Evolutionary conservation across 495 filamentous ascomycete genomes (phyloP), one percentile per base, ranked within the genome.

Genomic region (Aspergillus steynii): DNA sequence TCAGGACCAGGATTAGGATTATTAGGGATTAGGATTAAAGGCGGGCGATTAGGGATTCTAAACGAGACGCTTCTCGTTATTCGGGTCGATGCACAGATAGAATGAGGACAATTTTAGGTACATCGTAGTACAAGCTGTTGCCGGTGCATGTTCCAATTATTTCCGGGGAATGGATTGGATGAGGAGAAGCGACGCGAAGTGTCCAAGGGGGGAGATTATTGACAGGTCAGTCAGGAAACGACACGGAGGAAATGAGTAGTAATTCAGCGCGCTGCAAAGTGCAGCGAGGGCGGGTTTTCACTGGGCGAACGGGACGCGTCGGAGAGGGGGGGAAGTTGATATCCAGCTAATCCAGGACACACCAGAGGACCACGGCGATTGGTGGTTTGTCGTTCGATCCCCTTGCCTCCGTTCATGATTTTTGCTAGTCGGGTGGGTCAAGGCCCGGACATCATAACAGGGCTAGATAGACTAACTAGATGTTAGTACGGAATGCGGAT

Each of bases 41-140:
- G 12, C 9, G 12, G 37, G 9, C 9, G 1, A 42, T 42, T 42
- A 4, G 37, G 0, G 37, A 42, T 42, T 42, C 37, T 42, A 42
- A 42, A 42, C 37, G 9, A 42, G 37, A 42, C 37, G 37, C 12
- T 42, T 42, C 8, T 42, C 14, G 9, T 42, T 3, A 42, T 42
- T 42, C 10, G 37, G 37, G 9, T 42, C 7, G 37, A 42, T 42
- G 37, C 37, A 15, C 7, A 42, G 10, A 34, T 14, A 48, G 46
- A 50, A 53, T 31, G 59, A 59, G 54, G 42, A 28, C 34, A 25
- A n/a, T 4, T 15, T 29, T 26, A 48, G 29, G 25, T 56, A 56
- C 42, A 29, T n/a, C 15, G 15, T 29, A 58, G 46, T 26, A 58
- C 46, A 50, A 50, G 46, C 46, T 58, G 55, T 32, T 34, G 20